Evolutionary conservation across 2,329 filamentous ascomycete species (phyloP).

Genomic region (Xylaria polymorpha): DNA sequence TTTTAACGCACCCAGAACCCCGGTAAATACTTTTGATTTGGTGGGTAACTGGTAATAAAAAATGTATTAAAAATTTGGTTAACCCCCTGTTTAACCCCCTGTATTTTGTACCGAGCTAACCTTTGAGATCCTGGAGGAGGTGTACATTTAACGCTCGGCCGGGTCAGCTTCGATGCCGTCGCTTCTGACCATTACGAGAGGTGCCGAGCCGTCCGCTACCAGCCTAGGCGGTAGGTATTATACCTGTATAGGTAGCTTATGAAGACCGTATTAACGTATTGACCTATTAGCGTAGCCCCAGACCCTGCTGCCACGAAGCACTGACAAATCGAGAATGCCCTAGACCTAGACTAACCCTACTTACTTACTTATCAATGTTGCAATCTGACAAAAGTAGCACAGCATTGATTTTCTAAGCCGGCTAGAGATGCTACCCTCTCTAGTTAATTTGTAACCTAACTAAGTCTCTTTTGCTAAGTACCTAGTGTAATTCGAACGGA

Average conservation of each 20-base stretch:
- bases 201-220: background rate
- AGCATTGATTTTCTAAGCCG: background rate
- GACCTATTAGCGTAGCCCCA: background rate
- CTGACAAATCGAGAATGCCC: conserved; percentile 27
- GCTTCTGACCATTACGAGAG: background rate
- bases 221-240: background rate
- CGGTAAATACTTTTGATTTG: too few species aligned
- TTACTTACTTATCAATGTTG: conserved; percentile 26
- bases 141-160: background rate
- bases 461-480: too few species aligned
- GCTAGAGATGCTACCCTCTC: too few species aligned
- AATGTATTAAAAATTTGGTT: too few species aligned
- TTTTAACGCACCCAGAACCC: too few species aligned
- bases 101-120: too few species aligned
- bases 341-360: too few species aligned
- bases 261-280: background rate
- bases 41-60: too few species aligned
- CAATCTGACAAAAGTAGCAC: conserved; percentile 29
- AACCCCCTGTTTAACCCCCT: too few species aligned
- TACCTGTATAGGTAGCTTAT: conserved; percentile 1
- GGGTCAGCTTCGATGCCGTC: conserved; percentile 9
- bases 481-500: too few species aligned
- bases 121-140: too few species aligned
- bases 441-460: too few species aligned
- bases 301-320: background rate